Evolutionary conservation across 306 rosid species (phyloP).

Genomic region (Quercus cerris): DNA sequence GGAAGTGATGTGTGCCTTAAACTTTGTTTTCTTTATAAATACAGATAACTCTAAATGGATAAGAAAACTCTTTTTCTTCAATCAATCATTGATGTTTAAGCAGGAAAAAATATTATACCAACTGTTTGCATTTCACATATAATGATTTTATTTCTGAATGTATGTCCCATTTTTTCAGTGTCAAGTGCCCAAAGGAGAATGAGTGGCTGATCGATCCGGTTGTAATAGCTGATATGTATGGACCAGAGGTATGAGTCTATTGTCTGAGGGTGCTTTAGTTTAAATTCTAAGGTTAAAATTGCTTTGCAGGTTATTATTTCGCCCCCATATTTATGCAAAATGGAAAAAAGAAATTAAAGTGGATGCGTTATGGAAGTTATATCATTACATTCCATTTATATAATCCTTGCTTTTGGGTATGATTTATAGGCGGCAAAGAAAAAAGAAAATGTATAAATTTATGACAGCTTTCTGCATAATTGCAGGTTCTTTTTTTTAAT

Average conservation of each 20-base stretch:
- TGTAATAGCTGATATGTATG: slow-evolving; percentile 75
- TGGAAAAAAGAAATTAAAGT: neutral
- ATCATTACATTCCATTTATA: neutral
- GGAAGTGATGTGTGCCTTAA: neutral
- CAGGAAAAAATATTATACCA: slow-evolving; percentile 5
- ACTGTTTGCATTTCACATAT: slow-evolving; percentile 8
- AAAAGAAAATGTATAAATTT: too few relatives aligned
- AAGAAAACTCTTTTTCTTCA: neutral
- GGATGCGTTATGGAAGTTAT: neutral
- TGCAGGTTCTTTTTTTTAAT: too few relatives aligned
- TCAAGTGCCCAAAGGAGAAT: slow-evolving; percentile 66
- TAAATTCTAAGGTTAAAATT: neutral
- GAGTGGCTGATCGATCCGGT: slow-evolving; percentile 92
- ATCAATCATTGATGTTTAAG: neutral
- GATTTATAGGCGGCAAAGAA: too few relatives aligned
- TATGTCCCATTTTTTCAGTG: slow-evolving; percentile 45
- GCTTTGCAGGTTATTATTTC: neutral
- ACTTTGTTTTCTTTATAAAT: neutral
- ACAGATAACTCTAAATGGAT: neutral
- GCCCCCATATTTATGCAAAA: neutral
- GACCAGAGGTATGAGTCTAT: slow-evolving; percentile 70
- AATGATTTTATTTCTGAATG: neutral
- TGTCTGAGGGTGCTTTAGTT: slow-evolving; percentile 4
- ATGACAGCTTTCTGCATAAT: too few relatives aligned
- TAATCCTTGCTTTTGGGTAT: neutral